Conservation (phyloP, 73 alveolate species). For the Uronychia binucleata region DNA sequence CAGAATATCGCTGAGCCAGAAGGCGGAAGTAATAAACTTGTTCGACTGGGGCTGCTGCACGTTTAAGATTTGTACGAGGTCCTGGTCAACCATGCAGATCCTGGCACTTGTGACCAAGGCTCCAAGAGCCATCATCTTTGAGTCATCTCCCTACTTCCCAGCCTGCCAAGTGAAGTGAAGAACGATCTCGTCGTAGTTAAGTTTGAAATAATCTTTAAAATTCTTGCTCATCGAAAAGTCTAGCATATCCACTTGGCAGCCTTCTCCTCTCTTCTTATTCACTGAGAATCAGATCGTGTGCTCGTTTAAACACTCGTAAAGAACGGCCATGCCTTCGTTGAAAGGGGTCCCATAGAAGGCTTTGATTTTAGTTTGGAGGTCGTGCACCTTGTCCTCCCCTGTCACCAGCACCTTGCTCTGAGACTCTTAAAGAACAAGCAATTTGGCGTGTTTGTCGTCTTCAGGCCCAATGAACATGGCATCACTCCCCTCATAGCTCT, state of each 20-base stretch:
- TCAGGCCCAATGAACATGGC: neutral
- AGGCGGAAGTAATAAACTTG: neutral
- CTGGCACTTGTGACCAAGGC: neutral
- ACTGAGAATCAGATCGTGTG: neutral
- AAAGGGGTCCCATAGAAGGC: neutral
- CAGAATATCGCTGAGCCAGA: neutral
- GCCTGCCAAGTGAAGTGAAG: neutral
- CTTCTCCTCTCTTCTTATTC: neutral
- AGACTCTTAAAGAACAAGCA: neutral
- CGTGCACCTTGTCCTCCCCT: neutral
- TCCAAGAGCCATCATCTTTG: neutral
- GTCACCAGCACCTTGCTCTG: neutral
- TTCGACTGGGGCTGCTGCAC: neutral
- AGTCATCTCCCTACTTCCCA: neutral
- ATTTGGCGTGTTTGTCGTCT: neutral
- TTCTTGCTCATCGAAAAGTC: neutral
- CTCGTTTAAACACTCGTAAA: neutral
- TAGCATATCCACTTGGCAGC: neutral
- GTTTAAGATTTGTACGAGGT: neutral
- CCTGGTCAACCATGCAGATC: neutral
- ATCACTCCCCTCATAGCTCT: neutral
- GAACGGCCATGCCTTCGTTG: neutral
- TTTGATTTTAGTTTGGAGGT: neutral
- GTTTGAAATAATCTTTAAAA: neutral
- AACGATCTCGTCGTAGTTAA: neutral